These are phyloP conservation scores for Kuraishia molischiana DNA, from an alignment of 805 yeast genomes.

Conservation along the genomic window DNA sequence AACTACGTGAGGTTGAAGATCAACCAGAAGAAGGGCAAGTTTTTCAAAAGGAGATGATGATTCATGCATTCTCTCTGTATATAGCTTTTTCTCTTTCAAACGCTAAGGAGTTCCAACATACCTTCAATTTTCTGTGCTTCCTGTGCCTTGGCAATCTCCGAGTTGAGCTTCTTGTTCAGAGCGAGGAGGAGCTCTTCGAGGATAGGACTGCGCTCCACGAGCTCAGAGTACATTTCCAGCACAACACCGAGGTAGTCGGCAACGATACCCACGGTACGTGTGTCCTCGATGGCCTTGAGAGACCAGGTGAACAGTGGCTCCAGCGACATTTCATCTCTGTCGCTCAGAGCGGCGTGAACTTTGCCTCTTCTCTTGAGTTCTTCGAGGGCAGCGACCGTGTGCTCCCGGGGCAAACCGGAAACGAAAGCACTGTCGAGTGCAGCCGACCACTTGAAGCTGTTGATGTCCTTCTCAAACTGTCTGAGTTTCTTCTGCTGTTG, in stretches of 20 bases:
- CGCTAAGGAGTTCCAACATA: conserved; percentile 68
- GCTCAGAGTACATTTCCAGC: conserved; percentile 66
- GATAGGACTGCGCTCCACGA: conserved; percentile 66
- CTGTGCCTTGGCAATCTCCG: conserved; percentile 68
- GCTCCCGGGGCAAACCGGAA: conserved; percentile 70
- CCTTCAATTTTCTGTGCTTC: conserved; percentile 90
- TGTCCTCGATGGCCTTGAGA: conserved; percentile 64
- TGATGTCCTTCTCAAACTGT: conserved; percentile 74
- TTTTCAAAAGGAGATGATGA: conserved; percentile 10
- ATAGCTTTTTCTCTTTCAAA: background rate
- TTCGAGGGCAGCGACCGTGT: conserved; percentile 71
- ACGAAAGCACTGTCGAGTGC: conserved; percentile 83
- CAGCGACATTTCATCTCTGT: conserved; percentile 76
- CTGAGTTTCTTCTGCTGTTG: conserved; percentile 57
- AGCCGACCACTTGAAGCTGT: conserved; percentile 86
- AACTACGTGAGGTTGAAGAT: conserved; percentile 26
- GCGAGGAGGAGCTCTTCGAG: conserved; percentile 62
- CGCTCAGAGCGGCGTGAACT: conserved; percentile 66
- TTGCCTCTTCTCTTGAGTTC: conserved; percentile 88
- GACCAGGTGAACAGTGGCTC: conserved; percentile 88
- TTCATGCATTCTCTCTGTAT: background rate
- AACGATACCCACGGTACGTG: conserved; percentile 53
- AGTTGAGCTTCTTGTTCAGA: conserved; percentile 49
- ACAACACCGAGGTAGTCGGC: conserved; percentile 62
- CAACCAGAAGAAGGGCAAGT: conserved; percentile 14